These are phyloP conservation scores for Exophiala dermatitidis DNA, from an alignment of 2,329 filamentous ascomycete species.

Conservation along the genomic window DNA sequence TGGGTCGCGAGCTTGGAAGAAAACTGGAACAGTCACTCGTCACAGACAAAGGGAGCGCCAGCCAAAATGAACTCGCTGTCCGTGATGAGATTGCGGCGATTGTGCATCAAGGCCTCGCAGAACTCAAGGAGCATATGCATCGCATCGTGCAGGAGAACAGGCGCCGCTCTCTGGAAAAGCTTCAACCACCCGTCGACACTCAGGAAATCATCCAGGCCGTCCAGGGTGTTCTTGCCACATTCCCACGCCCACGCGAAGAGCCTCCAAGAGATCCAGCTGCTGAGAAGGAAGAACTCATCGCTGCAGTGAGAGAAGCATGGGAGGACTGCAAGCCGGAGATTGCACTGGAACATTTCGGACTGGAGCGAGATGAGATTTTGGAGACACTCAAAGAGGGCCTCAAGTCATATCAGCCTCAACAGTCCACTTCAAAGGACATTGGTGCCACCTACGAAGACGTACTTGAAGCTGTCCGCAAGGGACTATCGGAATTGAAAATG, in stretches of 20 bases:
- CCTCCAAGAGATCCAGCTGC: constrained; percentile 46
- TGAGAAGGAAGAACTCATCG: constrained; percentile 74
- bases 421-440: constrained; percentile 36
- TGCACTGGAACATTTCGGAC: constrained; percentile 77
- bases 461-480: constrained; percentile 75
- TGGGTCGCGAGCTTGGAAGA: constrained; percentile 84
- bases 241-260: constrained; percentile 53
- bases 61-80: constrained; percentile 44
- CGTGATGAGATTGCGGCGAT: constrained; percentile 68
- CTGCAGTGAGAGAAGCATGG: constrained; percentile 83
- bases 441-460: constrained; percentile 76
- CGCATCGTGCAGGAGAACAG: constrained; percentile 68
- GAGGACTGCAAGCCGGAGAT: constrained; percentile 93
- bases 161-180: constrained; percentile 56
- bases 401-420: constrained; percentile 56
- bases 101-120: constrained; percentile 69
- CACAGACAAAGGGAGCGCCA: constrained; percentile 40
- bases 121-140: constrained; percentile 79
- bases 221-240: constrained; percentile 60
- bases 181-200: constrained; percentile 63
- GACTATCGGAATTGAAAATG: constrained; percentile 70
- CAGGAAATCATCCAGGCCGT: constrained; percentile 82
- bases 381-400: constrained; percentile 80
- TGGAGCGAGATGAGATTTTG: constrained; percentile 85
- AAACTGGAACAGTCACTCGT: constrained; percentile 65